These are phyloP conservation scores for Vigna hirtella DNA, from an alignment of 306 rosid species.

Conservation along the genomic window DNA sequence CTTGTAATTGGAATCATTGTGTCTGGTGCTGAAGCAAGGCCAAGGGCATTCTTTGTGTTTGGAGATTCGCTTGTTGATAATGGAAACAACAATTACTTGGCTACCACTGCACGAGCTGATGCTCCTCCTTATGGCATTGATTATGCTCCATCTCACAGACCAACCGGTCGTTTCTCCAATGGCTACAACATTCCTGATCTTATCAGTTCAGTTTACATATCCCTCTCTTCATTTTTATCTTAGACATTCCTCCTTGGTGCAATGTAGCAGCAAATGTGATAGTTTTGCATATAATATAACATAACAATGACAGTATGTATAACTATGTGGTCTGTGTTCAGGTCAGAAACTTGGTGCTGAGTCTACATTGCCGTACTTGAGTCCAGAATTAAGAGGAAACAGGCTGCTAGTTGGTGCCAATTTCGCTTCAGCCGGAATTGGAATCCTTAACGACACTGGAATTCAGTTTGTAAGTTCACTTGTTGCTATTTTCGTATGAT, in stretches of 20 bases:
- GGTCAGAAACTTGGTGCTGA: conserved; percentile 75
- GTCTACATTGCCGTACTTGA: conserved; percentile 70
- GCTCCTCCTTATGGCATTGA: conserved; percentile 78
- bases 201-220: conserved; percentile 55
- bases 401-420: conserved; percentile 24
- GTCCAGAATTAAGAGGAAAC: conserved; percentile 60
- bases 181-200: conserved; percentile 81
- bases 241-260: too few relatives aligned
- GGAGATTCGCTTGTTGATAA: conserved; percentile 84
- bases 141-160: conserved; percentile 60
- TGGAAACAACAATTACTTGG: conserved; percentile 79
- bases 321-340: conserved; percentile 30
- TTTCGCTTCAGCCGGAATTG: conserved; percentile 16
- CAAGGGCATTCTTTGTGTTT: conserved; percentile 73
- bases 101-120: conserved; percentile 84
- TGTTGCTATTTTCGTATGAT: background rate
- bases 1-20: conserved; percentile 13
- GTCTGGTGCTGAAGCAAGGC: conserved; percentile 32
- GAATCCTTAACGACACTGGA: conserved; percentile 9
- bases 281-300: background rate
- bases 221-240: background rate
- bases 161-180: conserved; percentile 47
- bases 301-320: background rate
- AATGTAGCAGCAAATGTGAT: too few relatives aligned
- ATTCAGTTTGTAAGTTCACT: conserved; percentile 47